Evolutionary conservation across 2,329 filamentous ascomycete genomes (phyloP).

Genomic region (Aaosphaeria pasadenensis): DNA sequence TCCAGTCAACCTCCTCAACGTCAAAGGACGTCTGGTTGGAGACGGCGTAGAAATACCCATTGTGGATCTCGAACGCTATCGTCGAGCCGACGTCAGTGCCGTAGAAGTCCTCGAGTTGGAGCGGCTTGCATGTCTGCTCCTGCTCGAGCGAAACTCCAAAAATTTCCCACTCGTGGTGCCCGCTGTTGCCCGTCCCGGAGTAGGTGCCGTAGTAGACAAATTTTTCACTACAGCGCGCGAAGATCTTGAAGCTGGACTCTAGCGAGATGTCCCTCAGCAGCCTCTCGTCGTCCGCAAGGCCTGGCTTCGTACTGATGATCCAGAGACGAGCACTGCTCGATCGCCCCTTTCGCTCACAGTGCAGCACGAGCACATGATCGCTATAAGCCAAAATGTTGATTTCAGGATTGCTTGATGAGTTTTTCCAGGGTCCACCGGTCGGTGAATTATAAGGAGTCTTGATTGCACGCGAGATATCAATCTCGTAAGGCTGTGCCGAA

Average conservation of each 20-base stretch:
- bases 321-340: constrained; percentile 17
- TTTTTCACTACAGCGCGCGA: constrained; percentile 62
- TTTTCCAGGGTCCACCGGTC: background rate
- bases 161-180: constrained; percentile 62
- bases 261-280: constrained; percentile 32
- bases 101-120: constrained; percentile 58
- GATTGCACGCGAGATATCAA: constrained; percentile 20
- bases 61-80: constrained; percentile 69
- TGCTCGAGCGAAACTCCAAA: constrained; percentile 37
- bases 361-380: constrained; percentile 29
- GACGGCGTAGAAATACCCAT: constrained; percentile 65
- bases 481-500: constrained; percentile 4
- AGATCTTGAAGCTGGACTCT: constrained; percentile 51
- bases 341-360: constrained; percentile 10
- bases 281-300: constrained; percentile 21
- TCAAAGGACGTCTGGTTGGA: constrained; percentile 64
- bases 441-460: constrained; percentile 3
- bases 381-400: constrained; percentile 31
- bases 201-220: constrained; percentile 68
- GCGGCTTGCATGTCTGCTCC: constrained; percentile 24
- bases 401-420: constrained; percentile 38
- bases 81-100: constrained; percentile 65
- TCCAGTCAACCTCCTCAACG: constrained; percentile 63
- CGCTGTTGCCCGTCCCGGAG: constrained; percentile 52
- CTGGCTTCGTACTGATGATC: constrained; percentile 20